These are phyloP conservation scores for Eimeria nieschulzi DNA, from an alignment of 169 alveolate genomes.

Conservation along the genomic window DNA sequence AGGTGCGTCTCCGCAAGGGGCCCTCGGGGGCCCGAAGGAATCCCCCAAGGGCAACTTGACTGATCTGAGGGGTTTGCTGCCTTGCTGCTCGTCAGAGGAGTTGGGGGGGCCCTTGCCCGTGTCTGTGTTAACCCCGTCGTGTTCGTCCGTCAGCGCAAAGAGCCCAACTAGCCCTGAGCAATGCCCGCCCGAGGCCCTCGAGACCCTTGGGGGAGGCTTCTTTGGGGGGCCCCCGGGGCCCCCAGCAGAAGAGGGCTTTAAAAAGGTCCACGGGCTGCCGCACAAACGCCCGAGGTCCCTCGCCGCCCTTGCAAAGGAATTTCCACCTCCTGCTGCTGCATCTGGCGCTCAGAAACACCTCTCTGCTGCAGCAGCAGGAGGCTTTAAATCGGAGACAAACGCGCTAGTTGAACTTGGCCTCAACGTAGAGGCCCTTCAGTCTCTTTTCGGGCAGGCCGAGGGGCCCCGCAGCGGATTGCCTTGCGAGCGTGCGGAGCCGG, in stretches of 20 bases:
- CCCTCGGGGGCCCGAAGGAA: too few species aligned
- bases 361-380: background rate
- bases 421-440: constrained; percentile 1
- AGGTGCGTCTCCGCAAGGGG: too few species aligned
- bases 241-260: too few species aligned
- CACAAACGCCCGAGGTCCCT: constrained; percentile 25
- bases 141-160: constrained; percentile 41
- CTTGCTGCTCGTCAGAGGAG: constrained; percentile 10
- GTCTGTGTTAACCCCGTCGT: background rate
- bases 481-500: background rate
- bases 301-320: background rate
- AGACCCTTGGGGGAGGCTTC: constrained; percentile 3
- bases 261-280: too few species aligned
- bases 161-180: constrained; percentile 53
- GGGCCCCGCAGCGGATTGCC: constrained; percentile 22
- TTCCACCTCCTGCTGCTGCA: constrained; percentile 25
- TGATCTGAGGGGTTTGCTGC: too few species aligned
- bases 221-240: constrained; percentile 32
- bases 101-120: constrained; percentile 26
- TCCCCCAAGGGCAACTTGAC: too few species aligned
- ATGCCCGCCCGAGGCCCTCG: constrained; percentile 36
- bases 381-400: background rate
- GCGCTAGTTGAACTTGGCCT: constrained; percentile 15
- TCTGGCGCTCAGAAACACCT: background rate
- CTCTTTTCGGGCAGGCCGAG: constrained; percentile 5